These are phyloP conservation scores for Pochonia chlamydosporia DNA, from an alignment of 2,329 filamentous ascomycete species.

Conservation along the genomic window DNA sequence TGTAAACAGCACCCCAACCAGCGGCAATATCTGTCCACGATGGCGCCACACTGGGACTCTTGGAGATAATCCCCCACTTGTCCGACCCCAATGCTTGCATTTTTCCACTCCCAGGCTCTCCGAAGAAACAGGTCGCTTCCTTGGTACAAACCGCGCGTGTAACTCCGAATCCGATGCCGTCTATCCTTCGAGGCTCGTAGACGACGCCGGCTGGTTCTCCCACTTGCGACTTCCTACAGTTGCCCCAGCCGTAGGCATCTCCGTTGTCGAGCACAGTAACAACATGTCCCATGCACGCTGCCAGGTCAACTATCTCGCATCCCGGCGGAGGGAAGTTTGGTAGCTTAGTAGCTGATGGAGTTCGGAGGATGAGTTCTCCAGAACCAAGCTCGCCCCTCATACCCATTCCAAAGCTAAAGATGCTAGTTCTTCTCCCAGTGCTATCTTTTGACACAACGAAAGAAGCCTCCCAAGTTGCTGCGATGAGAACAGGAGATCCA, in stretches of 20 bases:
- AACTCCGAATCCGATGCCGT: slow-evolving; percentile 54
- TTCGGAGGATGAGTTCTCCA: slow-evolving; percentile 45
- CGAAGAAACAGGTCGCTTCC: slow-evolving; percentile 76
- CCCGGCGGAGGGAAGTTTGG: slow-evolving; percentile 57
- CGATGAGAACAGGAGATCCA: slow-evolving; percentile 36
- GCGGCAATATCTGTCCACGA: slow-evolving; percentile 66
- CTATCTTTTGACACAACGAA: slow-evolving; percentile 50
- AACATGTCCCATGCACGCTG: slow-evolving; percentile 73
- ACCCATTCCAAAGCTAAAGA: slow-evolving; percentile 63
- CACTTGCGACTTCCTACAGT: slow-evolving; percentile 77
- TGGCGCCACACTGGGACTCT: slow-evolving; percentile 45
- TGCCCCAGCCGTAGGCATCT: slow-evolving; percentile 82
- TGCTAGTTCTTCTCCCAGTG: slow-evolving; percentile 33
- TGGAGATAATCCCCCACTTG: slow-evolving; percentile 61
- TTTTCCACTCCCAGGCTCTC: slow-evolving; percentile 47
- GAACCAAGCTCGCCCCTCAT: slow-evolving; percentile 68
- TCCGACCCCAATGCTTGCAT: slow-evolving; percentile 66
- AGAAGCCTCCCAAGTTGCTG: slow-evolving; percentile 76
- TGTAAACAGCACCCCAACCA: slow-evolving; percentile 77
- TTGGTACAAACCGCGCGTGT: slow-evolving; percentile 68
- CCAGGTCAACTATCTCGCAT: slow-evolving; percentile 55
- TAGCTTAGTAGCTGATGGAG: slow-evolving; percentile 43
- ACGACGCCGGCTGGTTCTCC: slow-evolving; percentile 52
- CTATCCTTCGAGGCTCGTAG: slow-evolving; percentile 56
- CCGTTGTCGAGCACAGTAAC: slow-evolving; percentile 70